phyloP scores from a whole-genome alignment of 2,329 filamentous ascomycete species.

The Ophiostoma angusticollis region DNA sequence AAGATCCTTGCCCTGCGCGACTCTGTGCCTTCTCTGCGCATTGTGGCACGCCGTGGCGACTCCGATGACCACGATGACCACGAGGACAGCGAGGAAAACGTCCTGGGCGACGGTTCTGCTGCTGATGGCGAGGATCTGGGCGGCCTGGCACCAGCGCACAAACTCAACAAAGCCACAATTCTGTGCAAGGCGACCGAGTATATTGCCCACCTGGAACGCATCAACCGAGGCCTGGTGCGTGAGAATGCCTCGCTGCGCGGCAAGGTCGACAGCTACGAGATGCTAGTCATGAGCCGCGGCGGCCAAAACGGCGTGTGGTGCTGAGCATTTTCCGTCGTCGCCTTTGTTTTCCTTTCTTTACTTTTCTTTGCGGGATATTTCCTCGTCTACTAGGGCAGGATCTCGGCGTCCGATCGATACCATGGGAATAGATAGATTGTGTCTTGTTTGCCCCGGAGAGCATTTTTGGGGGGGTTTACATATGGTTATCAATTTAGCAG shows the following conservation, averaged over 20 bases:
- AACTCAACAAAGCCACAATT: constrained; percentile 32
- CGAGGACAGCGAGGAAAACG: constrained; percentile 27
- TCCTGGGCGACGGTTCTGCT: constrained; percentile 21
- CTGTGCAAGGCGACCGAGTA: constrained; percentile 28
- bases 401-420: too few relatives aligned
- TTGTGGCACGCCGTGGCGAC: constrained; percentile 28
- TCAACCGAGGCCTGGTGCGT: constrained; percentile 27
- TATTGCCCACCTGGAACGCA: constrained; percentile 22
- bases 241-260: constrained; percentile 32
- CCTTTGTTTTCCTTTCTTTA: background rate
- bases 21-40: constrained; percentile 45
- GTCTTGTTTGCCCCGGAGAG: background rate
- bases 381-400: constrained; percentile 3
- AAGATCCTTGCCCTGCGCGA: constrained; percentile 67
- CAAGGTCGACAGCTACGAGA: constrained; percentile 21
- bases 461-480: background rate
- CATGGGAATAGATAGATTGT: constrained; percentile 2
- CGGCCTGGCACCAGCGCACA: constrained; percentile 24
- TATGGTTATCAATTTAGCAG: too few relatives aligned
- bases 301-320: constrained; percentile 14
- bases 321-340: constrained; percentile 3
- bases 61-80: constrained; percentile 23
- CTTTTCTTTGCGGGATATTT: constrained; percentile 1
- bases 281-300: constrained; percentile 19
- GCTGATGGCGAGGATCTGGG: constrained; percentile 30